phyloP scores from a whole-genome alignment of 139 green algal species.

The Diplosphaera chodatii region DNA sequence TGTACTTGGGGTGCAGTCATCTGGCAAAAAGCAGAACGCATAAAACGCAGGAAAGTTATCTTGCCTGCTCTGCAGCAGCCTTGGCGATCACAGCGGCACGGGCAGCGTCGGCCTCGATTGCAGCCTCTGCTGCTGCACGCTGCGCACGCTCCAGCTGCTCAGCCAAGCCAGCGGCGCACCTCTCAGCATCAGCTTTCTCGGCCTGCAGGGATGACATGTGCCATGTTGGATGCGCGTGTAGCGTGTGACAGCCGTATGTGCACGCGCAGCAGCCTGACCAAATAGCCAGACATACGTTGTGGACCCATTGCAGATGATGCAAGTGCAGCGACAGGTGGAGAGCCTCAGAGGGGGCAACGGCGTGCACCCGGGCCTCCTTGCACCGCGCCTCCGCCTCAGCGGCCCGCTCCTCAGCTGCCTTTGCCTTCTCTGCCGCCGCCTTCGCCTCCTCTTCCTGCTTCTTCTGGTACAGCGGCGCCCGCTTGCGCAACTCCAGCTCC shows the following conservation, averaged over 20 bases:
- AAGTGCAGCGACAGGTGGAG: no score
- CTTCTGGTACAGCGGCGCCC: conserved; percentile 81
- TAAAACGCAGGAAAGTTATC: no score
- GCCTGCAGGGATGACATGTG: not conserved
- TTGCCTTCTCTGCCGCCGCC: conserved; percentile 61
- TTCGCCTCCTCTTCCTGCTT: conserved; percentile 83
- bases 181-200: not conserved
- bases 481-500: conserved; percentile 80
- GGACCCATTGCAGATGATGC: no score
- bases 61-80: not conserved
- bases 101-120: not conserved
- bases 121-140: not conserved
- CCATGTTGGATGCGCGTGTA: no score
- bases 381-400: conserved; percentile 45
- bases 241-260: no score
- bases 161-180: not conserved
- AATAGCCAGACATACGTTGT: no score
- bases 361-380: conserved; percentile 49
- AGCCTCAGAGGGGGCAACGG: no score
- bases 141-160: conserved; percentile 2
- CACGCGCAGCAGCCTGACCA: conserved; percentile 29
- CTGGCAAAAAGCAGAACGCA: no score
- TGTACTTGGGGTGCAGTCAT: no score
- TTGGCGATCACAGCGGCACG: not conserved
- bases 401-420: conserved; percentile 55